A percentile compares a stretch with the other conserved stretches of the same genome.
phyloP scores from a whole-genome alignment of 192 early-diverging fungal genomes.

The Coemansia sp. region DNA sequence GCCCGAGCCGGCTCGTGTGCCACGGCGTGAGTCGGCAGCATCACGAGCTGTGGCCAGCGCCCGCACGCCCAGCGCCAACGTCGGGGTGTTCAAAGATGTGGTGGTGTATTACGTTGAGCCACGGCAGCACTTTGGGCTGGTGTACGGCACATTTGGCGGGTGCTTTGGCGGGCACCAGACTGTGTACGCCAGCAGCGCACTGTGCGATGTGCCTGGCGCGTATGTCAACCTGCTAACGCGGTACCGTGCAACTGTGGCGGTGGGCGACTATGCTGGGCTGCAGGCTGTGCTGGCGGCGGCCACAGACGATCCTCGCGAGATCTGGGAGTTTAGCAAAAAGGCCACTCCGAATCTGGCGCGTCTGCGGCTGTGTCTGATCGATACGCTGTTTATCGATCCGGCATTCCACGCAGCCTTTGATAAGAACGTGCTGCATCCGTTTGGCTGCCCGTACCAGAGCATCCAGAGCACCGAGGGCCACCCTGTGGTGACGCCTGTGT shows the following conservation, averaged over 20 bases:
- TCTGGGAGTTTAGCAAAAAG: slow-evolving; percentile 60
- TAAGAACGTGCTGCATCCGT: slow-evolving; percentile 47
- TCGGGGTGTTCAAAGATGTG: slow-evolving; percentile 47
- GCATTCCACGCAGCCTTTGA: slow-evolving; percentile 57
- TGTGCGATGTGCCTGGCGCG: slow-evolving; percentile 64
- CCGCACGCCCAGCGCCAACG: slow-evolving; percentile 26
- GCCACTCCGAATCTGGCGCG: slow-evolving; percentile 58
- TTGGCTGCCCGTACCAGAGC: slow-evolving; percentile 50
- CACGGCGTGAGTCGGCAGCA: background rate
- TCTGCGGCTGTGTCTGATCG: slow-evolving; percentile 64
- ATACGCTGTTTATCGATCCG: slow-evolving; percentile 63
- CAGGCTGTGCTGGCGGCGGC: slow-evolving; percentile 59
- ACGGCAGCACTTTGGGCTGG: slow-evolving; percentile 77
- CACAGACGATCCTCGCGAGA: slow-evolving; percentile 56
- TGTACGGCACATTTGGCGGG: slow-evolving; percentile 64
- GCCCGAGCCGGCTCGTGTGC: slow-evolving; percentile 1
- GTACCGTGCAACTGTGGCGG: slow-evolving; percentile 66
- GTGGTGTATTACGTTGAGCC: slow-evolving; percentile 75
- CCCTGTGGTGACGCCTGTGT: slow-evolving; percentile 64
- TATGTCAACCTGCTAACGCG: slow-evolving; percentile 70
- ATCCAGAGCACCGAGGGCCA: slow-evolving; percentile 40
- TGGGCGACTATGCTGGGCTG: slow-evolving; percentile 71
- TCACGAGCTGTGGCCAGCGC: background rate
- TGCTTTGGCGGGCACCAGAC: slow-evolving; percentile 73
- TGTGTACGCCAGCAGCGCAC: slow-evolving; percentile 62